phyloP scores from a whole-genome alignment of 345 rosid species.

The Fremontodendron californicum region DNA sequence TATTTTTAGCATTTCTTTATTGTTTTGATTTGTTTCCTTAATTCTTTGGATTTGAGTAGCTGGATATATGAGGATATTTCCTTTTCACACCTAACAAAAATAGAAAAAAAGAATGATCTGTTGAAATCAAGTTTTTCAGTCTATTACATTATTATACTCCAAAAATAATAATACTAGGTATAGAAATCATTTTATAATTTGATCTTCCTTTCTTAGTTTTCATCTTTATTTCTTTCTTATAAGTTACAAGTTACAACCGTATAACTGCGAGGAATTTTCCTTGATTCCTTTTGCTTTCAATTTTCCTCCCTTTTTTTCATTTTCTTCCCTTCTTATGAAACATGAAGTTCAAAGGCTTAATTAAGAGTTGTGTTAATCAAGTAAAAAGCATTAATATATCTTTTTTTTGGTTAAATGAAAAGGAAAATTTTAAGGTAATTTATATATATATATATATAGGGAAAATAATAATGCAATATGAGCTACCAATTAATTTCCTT shows the following conservation, averaged over 20 bases:
- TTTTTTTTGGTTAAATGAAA: not conserved
- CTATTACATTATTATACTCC: too few species aligned
- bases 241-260: too few species aligned
- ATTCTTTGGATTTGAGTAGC: slow-evolving; percentile 6
- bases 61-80: slow-evolving; percentile 7
- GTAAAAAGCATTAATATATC: not conserved
- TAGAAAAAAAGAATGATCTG: too few species aligned
- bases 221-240: too few species aligned
- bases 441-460: not conserved
- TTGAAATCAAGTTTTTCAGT: too few species aligned
- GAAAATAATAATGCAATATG: too few species aligned
- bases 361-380: too few species aligned
- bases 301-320: not conserved
- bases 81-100: not conserved
- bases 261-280: too few species aligned
- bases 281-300: too few species aligned
- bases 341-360: not conserved
- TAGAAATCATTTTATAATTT: too few species aligned
- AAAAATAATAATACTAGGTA: too few species aligned
- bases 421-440: not conserved
- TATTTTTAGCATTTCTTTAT: too few species aligned
- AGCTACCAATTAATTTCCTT: not conserved
- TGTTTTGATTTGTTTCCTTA: not conserved
- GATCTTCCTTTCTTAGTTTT: not conserved
- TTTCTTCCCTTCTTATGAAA: not conserved